Percentiles rank a stretch among this genome's conserved stretches.
phyloP scores from a whole-genome alignment of 768 basidiomycete genomes.

The Leucocoprinus sp. region DNA sequence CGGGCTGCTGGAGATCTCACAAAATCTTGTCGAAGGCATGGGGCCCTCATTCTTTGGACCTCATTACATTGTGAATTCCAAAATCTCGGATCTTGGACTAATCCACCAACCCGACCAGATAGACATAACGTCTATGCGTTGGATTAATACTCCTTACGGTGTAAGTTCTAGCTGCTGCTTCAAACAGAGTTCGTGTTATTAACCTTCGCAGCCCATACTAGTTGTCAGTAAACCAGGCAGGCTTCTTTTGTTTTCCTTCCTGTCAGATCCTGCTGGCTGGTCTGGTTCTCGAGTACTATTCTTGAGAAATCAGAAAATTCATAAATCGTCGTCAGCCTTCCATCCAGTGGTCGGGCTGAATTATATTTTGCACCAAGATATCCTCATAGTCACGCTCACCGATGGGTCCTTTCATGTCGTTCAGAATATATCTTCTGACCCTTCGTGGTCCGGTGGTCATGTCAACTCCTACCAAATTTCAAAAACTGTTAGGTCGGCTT shows the following conservation, averaged over 20 bases:
- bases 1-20: slow-evolving; percentile 44
- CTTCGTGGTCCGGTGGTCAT: slow-evolving; percentile 18
- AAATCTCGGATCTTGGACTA: slow-evolving; percentile 21
- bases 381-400: slow-evolving; percentile 47
- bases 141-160: slow-evolving; percentile 36
- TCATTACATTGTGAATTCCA: slow-evolving; percentile 26
- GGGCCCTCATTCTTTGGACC: slow-evolving; percentile 22
- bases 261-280: slow-evolving; percentile 28
- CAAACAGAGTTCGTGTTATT: neutral
- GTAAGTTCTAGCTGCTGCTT: slow-evolving; percentile 25
- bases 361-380: slow-evolving; percentile 43
- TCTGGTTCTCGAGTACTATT: slow-evolving; percentile 38
- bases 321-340: slow-evolving; percentile 51
- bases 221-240: slow-evolving; percentile 52
- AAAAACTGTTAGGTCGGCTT: slow-evolving; percentile 38
- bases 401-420: slow-evolving; percentile 69
- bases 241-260: slow-evolving; percentile 47
- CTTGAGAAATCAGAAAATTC: slow-evolving; percentile 41
- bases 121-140: slow-evolving; percentile 44
- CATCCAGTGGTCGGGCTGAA: slow-evolving; percentile 52
- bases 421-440: slow-evolving; percentile 39
- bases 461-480: slow-evolving; percentile 40
- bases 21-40: slow-evolving; percentile 26
- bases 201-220: slow-evolving; percentile 40
- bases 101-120: slow-evolving; percentile 32